Conservation (phyloP, 805 yeast species). For the Isabelozyma rhagii region DNA sequence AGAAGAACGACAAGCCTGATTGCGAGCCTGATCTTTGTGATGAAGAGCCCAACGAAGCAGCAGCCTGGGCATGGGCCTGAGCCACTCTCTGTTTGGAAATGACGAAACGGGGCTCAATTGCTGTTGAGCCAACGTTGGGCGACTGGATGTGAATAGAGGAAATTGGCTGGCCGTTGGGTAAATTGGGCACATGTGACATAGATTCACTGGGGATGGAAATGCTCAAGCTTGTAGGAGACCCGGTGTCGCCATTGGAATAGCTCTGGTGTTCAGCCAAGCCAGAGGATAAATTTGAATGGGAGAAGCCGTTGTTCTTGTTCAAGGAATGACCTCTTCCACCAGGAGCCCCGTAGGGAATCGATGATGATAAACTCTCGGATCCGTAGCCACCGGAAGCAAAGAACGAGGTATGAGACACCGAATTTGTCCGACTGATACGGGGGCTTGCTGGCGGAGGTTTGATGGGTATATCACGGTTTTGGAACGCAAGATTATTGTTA, state of each 20-base stretch:
- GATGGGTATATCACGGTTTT: slow-evolving; percentile 13
- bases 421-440: slow-evolving; percentile 39
- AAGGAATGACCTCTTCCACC: slow-evolving; percentile 43
- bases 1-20: slow-evolving; percentile 50
- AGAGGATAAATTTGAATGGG: slow-evolving; percentile 1
- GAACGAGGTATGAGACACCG: slow-evolving; percentile 39
- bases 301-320: background rate
- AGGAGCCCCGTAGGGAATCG: slow-evolving; percentile 71
- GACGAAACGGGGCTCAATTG: slow-evolving; percentile 82
- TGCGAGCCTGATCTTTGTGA: slow-evolving; percentile 39
- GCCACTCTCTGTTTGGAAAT: slow-evolving; percentile 75
- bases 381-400: slow-evolving; percentile 29
- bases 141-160: slow-evolving; percentile 66
- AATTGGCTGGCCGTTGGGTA: slow-evolving; percentile 56
- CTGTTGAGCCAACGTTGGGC: slow-evolving; percentile 53
- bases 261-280: slow-evolving; percentile 38
- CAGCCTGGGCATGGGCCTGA: slow-evolving; percentile 44
- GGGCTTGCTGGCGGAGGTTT: slow-evolving; percentile 29
- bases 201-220: background rate
- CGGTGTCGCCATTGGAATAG: slow-evolving; percentile 19
- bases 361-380: slow-evolving; percentile 47
- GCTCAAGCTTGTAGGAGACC: background rate
- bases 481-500: slow-evolving; percentile 11
- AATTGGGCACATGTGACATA: slow-evolving; percentile 40
- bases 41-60: slow-evolving; percentile 31